Percentiles rank a stretch among this genome's conserved stretches.
Evolutionary conservation across 192 early-diverging fungal species (phyloP).

Genomic region (Oehlia diaphana): DNA sequence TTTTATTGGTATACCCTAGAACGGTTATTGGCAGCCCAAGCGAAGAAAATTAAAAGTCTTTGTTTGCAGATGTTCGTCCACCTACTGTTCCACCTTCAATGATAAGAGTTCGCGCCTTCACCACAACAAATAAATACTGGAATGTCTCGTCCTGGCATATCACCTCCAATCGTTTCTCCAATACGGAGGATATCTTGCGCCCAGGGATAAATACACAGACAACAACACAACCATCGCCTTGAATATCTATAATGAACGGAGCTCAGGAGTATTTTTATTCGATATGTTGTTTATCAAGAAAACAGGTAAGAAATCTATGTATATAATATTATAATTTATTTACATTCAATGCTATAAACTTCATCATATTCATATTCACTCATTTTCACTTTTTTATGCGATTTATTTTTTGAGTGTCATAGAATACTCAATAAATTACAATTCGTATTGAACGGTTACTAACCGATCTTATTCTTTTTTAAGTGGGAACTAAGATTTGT

Average conservation of each 20-base stretch:
- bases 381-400: no score
- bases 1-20: constrained; percentile 50
- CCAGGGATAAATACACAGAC: not conserved
- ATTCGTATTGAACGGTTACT: no score
- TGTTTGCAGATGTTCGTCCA: constrained; percentile 64
- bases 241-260: constrained; percentile 14
- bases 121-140: not conserved
- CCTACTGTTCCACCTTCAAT: constrained; percentile 3
- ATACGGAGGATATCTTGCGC: constrained; percentile 11
- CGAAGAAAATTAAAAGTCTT: constrained; percentile 32
- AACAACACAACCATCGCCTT: not conserved
- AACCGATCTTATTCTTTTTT: no score
- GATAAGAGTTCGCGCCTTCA: not conserved
- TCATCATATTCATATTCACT: no score
- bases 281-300: no score
- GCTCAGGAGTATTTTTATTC: not conserved
- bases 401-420: no score
- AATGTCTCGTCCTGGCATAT: not conserved
- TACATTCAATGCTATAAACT: no score
- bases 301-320: no score
- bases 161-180: constrained; percentile 4
- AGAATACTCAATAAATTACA: no score
- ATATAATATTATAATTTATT: no score
- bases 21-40: constrained; percentile 88
- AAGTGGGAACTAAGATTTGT: no score